These are phyloP conservation scores for Furculomyces boomerangus DNA, from an alignment of 371 early-diverging fungal species.

Conservation along the genomic window DNA sequence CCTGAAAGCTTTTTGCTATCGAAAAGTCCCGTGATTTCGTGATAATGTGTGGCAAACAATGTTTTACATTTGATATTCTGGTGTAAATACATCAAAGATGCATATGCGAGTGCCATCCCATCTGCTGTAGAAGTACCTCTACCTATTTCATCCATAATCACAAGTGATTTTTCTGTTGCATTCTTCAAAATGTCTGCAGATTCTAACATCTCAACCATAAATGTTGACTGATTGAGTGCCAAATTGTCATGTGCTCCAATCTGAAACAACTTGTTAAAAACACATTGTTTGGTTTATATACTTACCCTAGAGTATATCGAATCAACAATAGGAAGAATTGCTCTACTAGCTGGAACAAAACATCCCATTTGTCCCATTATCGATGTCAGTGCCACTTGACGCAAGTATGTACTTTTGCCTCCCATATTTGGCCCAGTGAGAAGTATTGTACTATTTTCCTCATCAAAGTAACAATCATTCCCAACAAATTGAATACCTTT, in stretches of 20 bases:
- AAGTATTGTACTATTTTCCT: slow-evolving; percentile 46
- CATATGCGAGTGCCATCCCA: slow-evolving; percentile 81
- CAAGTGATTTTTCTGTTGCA: slow-evolving; percentile 62
- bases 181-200: slow-evolving; percentile 70
- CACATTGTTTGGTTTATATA: no score
- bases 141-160: slow-evolving; percentile 97
- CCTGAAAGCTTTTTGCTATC: slow-evolving; percentile 8
- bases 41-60: slow-evolving; percentile 94
- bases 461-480: slow-evolving; percentile 51
- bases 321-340: slow-evolving; percentile 74
- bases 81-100: slow-evolving; percentile 65
- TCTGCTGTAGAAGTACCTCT: slow-evolving; percentile 91
- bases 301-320: slow-evolving; percentile 56
- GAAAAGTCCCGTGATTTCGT: slow-evolving; percentile 45
- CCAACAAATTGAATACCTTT: slow-evolving; percentile 41
- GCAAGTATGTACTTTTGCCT: slow-evolving; percentile 90
- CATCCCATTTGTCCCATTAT: slow-evolving; percentile 98
- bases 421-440: slow-evolving; percentile 98
- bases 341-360: slow-evolving; percentile 77
- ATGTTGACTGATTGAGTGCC: slow-evolving; percentile 79
- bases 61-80: slow-evolving; percentile 36
- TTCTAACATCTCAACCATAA: slow-evolving; percentile 98
- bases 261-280: no score
- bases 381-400: slow-evolving; percentile 90
- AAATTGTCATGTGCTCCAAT: slow-evolving; percentile 64